These are phyloP conservation scores for Saccharomyces hybrid DNA, from an alignment of 1,139 yeast species.

Conservation along the genomic window DNA sequence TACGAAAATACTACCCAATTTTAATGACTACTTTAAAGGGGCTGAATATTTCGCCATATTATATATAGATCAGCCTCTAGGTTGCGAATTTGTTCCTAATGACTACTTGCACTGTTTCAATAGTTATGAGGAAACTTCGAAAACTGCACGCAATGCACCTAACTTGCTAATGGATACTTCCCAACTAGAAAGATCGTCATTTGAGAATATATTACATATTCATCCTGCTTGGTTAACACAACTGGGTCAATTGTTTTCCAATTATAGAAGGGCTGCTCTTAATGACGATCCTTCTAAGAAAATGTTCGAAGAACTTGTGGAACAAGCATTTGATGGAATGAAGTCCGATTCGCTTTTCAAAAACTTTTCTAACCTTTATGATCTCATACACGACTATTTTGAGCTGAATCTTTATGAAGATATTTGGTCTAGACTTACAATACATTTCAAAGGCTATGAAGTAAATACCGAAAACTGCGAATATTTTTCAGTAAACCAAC, in stretches of 20 bases:
- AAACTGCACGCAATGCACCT: neutral
- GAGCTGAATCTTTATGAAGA: constrained; percentile 60
- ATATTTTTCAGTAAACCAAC: constrained; percentile 60
- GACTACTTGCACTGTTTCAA: constrained; percentile 2
- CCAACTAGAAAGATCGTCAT: constrained; percentile 5
- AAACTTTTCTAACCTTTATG: constrained; percentile 41
- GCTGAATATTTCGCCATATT: constrained; percentile 41
- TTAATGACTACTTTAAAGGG: constrained; percentile 39
- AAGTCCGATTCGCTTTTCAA: constrained; percentile 31
- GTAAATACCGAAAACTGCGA: constrained; percentile 33
- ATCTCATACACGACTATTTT: constrained; percentile 57
- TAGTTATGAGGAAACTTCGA: neutral
- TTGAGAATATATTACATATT: constrained; percentile 19
- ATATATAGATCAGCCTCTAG: constrained; percentile 44
- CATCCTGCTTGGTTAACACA: constrained; percentile 24
- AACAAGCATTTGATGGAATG: constrained; percentile 10
- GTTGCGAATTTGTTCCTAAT: constrained; percentile 30
- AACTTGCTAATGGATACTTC: neutral
- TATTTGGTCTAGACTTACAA: constrained; percentile 36
- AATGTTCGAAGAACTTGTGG: constrained; percentile 19
- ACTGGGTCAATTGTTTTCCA: constrained; percentile 22
- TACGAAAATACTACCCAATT: constrained; percentile 40
- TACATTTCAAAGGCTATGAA: constrained; percentile 8
- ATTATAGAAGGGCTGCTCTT: constrained; percentile 18
- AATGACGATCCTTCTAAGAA: constrained; percentile 6